These are phyloP conservation scores for Globisporangium uncinulatum DNA, from an alignment of 352 stramenopile species.

Conservation along the genomic window DNA sequence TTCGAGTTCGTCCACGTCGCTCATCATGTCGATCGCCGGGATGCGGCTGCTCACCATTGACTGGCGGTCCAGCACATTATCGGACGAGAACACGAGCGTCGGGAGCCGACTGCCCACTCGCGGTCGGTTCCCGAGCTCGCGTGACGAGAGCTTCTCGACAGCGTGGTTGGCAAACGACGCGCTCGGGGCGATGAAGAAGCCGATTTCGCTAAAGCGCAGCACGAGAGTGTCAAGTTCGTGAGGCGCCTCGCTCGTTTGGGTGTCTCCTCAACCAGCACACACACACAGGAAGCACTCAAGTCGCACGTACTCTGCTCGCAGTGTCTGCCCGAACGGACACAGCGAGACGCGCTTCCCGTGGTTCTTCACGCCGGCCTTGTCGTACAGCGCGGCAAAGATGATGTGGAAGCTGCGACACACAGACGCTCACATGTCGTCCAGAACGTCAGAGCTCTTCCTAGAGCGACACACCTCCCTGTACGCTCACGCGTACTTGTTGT, in stretches of 20 bases:
- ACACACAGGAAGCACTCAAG: too few species aligned
- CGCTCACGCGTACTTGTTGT: constrained; percentile 25
- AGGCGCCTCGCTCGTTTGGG: too few species aligned
- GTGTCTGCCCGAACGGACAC: constrained; percentile 30
- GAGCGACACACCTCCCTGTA: too few species aligned
- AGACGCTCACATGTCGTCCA: too few species aligned
- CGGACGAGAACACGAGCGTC: constrained; percentile 44
- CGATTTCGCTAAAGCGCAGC: constrained; percentile 30
- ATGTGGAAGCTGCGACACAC: constrained; percentile 31
- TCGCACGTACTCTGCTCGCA: constrained; percentile 33
- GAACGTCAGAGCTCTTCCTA: too few species aligned
- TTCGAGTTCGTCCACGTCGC: constrained; percentile 9
- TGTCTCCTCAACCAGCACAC: too few species aligned
- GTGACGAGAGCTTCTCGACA: constrained; percentile 23
- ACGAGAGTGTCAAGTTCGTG: background rate
- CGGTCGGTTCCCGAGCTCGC: background rate
- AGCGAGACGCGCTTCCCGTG: constrained; percentile 24
- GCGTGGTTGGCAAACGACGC: constrained; percentile 36
- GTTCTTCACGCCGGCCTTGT: constrained; percentile 20
- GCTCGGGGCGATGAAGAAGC: constrained; percentile 43
- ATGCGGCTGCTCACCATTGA: constrained; percentile 26
- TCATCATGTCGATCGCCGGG: constrained; percentile 18
- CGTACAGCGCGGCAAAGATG: constrained; percentile 41
- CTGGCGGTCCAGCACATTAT: constrained; percentile 42
- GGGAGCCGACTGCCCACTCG: constrained; percentile 6